Percentiles rank a stretch among this genome's conserved stretches.
Conservation (phyloP, 495 filamentous ascomycete genomes). For the Sporormia fimetaria region DNA sequence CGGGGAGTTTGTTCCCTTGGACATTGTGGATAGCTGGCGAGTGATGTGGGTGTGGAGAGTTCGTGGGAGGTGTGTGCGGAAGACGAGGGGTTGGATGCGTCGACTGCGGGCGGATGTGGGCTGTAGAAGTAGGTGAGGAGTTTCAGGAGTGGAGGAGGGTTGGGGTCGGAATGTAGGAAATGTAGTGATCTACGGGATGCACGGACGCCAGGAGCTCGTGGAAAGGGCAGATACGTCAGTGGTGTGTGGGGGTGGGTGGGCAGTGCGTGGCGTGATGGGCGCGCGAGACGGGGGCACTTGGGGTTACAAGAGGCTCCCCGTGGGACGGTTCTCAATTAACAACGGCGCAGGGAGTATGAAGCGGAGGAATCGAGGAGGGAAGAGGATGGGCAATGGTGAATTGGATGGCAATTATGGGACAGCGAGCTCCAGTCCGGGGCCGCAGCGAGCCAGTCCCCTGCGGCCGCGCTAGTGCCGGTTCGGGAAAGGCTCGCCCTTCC, state of each 20-base stretch:
- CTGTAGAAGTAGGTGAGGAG: constrained; percentile 2
- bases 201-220: neutral
- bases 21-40: constrained; percentile 18
- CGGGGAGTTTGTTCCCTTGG: constrained; percentile 22
- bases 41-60: neutral
- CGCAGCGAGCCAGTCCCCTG: neutral
- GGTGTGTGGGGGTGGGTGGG: constrained; percentile 1
- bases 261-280: constrained; percentile 20
- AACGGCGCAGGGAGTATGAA: neutral
- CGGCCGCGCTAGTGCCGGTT: constrained; percentile 3
- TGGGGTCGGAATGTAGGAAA: neutral
- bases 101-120: neutral
- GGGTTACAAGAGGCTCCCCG: constrained; percentile 2
- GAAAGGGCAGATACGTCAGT: constrained; percentile 12
- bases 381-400: constrained; percentile 1
- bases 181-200: neutral
- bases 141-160: neutral
- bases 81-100: too few species aligned
- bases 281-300: constrained; percentile 2
- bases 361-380: neutral
- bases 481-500: constrained; percentile 14
- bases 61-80: constrained; percentile 1
- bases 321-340: neutral
- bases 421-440: neutral
- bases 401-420: constrained; percentile 6